These are phyloP conservation scores for Aureobasidium sp. DNA, from an alignment of 2,329 filamentous ascomycete genomes.

Conservation along the genomic window DNA sequence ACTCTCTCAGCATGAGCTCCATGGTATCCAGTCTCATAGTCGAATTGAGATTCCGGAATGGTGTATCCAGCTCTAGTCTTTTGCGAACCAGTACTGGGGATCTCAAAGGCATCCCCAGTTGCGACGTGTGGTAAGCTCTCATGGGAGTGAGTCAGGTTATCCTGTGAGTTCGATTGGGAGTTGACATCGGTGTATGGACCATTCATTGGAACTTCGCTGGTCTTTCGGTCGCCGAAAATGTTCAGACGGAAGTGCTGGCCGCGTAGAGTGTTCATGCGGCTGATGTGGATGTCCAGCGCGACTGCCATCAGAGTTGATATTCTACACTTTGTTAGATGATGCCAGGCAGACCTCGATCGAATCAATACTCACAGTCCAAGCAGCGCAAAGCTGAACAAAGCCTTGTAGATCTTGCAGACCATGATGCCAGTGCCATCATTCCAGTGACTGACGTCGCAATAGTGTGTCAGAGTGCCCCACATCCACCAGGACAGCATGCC, in stretches of 20 bases:
- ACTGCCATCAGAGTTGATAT: constrained; percentile 42
- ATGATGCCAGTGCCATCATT: constrained; percentile 47
- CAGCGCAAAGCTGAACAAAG: constrained; percentile 51
- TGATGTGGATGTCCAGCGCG: constrained; percentile 45
- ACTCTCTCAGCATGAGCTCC: constrained; percentile 23
- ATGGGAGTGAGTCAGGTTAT: constrained; percentile 8
- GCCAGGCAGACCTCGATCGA: background rate
- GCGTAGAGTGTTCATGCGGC: constrained; percentile 36
- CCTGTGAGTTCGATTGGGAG: constrained; percentile 16
- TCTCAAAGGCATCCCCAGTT: constrained; percentile 29
- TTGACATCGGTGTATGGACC: constrained; percentile 25
- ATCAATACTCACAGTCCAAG: constrained; percentile 36
- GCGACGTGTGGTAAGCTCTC: constrained; percentile 2
- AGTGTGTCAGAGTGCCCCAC: constrained; percentile 45
- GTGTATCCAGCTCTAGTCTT: constrained; percentile 28
- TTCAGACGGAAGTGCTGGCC: constrained; percentile 46
- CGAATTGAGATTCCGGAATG: constrained; percentile 37
- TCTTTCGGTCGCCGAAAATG: constrained; percentile 19
- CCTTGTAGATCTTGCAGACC: constrained; percentile 54
- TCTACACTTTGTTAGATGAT: constrained; percentile 21
- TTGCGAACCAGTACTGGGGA: constrained; percentile 21
- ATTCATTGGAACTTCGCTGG: constrained; percentile 14
- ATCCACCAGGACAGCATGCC: constrained; percentile 49
- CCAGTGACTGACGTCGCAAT: constrained; percentile 47
- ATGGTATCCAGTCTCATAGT: constrained; percentile 38